Evolutionary conservation across 192 early-diverging fungal genomes (phyloP), one percentile per base, ranked within the genome.

Genomic region (Rhizophlyctis rosea): DNA sequence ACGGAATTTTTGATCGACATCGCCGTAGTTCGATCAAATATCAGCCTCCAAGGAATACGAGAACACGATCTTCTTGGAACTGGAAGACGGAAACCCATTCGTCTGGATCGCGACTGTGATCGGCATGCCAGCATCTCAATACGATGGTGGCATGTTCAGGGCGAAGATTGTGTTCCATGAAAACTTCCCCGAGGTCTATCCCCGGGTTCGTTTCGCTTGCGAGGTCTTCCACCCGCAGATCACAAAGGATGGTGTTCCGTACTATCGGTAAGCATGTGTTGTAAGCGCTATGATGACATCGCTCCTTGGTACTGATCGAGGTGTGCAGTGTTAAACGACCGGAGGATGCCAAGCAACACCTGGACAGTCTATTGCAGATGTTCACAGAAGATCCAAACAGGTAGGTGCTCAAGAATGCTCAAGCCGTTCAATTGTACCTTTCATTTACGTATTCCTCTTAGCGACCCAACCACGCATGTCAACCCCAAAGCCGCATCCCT

Each of bases 211-310:
- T 51, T 87, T 87, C 67, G 1, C 49, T 11, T 74, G 75, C 5
- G 79, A 84, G n/a, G 68, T 87, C 52, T 87, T 81, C 50, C 85
- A 87, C 54, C 77, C 81, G 31, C 74, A 82, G 59, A 72, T 87
- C n/a, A 82, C 79, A 2, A 35, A 48, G 39, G 78, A 83, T 53
- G 85, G 85, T 9, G 54, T 85, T 24, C 83, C 81, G 4, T 87
- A 78, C 62, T 81, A 81, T 47, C 64, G 65, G 72, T 74, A 54
- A 23, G 56, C 50, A 28, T 3, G 18, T 7, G 18, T 13, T 44
- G 9, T 44, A 18, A 18, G 18, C 7, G 18, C 50, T 14, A 11
- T 54, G 9, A 18, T 50, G 1, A 16, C 27, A 9, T 5, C 31
- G 23, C 23, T 13, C 50, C 7, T 56, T 25, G 4, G 3, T 7